A percentile compares a stretch with the other conserved stretches of the same genome.
Conservation (phyloP, 2,329 filamentous ascomycete genomes). For the Ramularia collo-cygni region DNA sequence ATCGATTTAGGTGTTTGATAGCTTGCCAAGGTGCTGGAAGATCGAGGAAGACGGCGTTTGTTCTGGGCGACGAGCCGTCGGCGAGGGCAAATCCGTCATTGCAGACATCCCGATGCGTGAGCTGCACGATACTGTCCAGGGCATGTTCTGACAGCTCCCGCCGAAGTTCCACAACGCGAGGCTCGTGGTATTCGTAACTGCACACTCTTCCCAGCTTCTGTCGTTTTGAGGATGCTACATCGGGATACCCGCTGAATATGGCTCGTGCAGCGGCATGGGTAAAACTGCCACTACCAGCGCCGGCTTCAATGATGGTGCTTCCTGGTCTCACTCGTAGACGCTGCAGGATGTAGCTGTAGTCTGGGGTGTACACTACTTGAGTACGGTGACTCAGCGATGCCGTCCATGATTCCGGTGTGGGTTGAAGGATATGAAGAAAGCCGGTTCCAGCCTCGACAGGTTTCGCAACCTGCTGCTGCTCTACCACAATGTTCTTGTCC, state of each 20-base stretch:
- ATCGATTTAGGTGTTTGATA: conserved; percentile 64
- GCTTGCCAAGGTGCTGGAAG: conserved; percentile 76
- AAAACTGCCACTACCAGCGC: conserved; percentile 75
- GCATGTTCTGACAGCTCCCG: conserved; percentile 64
- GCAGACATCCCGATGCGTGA: conserved; percentile 76
- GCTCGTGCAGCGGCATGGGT: conserved; percentile 71
- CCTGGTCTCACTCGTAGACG: conserved; percentile 68
- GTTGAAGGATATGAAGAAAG: conserved; percentile 71
- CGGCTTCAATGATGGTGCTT: conserved; percentile 68
- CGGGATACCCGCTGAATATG: conserved; percentile 65
- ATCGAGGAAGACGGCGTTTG: conserved; percentile 70
- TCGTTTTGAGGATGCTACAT: conserved; percentile 16
- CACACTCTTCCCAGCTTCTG: conserved; percentile 59
- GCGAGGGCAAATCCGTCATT: conserved; percentile 60
- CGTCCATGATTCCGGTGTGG: conserved; percentile 78
- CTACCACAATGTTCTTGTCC: conserved; percentile 21
- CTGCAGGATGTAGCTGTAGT: conserved; percentile 79
- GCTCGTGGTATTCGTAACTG: conserved; percentile 76
- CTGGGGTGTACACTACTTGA: conserved; percentile 79
- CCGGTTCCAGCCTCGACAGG: conserved; percentile 54
- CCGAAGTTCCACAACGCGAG: conserved; percentile 61
- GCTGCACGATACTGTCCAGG: conserved; percentile 57
- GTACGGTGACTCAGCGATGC: conserved; percentile 72
- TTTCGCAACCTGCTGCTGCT: conserved; percentile 5
- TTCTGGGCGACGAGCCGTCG: conserved; percentile 42